Base-by-base conservation (phyloP, 768 basidiomycete genomes). In the Hygrophorus pudorinus region DNA sequence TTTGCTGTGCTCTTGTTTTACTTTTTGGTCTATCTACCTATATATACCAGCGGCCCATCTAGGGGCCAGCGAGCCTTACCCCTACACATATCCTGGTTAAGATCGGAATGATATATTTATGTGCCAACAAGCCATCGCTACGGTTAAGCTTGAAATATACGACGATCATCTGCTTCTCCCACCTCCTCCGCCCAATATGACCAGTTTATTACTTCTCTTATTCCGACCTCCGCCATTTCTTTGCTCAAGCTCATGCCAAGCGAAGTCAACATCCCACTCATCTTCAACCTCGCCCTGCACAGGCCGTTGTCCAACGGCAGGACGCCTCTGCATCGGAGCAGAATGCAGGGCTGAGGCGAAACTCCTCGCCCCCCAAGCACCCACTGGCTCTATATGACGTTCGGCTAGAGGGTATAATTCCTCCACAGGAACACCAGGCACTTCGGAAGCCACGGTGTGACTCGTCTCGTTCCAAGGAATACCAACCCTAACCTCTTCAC, bases 231-330 rank as follows among this genome's bases (percentile, higher is more conserved):
- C 70, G 13, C 70, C 65, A 10, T 56, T 64, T 46, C 68, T 63
- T 53, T 76, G 72, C 62, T 89, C 84, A 17, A 90, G 65, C 54
- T 89, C 88, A 55, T 86, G 81, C 80, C 84, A 89, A 17, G 82
- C 81, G 35, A 70, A 70, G 52, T 87, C 86, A 36, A 88, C 61
- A 53, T 86, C 85, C 81, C 79, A 85, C 48, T 82, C 85, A 50
- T 85, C 83, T 5, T 56, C 58, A 18, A 58, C 64, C 42, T 64
- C 60, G 37, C 56, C 52, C 18, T 63, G 58, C 48, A 57, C 58
- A 39, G 58, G 44, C 30, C 53, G 55, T 40, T 58, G 61, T 34
- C 53, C 52, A n/a, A 57, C 34, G 27, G 54, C 49, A 18, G 50
- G 37, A 10, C 53, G 56, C 10, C 54, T 48, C 18, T 48, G 59